Evolutionary conservation across 2,329 filamentous ascomycete species (phyloP).

Genomic region (Sclerotinia sclerotiorum): DNA sequence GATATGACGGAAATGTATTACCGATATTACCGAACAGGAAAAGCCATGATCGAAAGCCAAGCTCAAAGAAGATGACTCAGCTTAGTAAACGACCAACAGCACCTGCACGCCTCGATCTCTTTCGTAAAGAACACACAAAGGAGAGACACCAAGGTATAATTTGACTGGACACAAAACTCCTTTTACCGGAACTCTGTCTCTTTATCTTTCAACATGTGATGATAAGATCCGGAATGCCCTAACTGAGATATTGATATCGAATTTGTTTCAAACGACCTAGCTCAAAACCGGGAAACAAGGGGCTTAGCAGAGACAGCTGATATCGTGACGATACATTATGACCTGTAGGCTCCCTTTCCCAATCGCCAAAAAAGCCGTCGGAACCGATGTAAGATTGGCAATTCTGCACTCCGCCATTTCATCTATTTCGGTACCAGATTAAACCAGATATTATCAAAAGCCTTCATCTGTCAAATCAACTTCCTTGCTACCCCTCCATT

Average conservation of each 20-base stretch:
- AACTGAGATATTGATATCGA: not conserved
- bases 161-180: not conserved
- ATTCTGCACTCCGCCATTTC: not conserved
- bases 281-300: not conserved
- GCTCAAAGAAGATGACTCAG: not conserved
- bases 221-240: not conserved
- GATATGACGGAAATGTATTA: not conserved
- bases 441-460: conserved; percentile 5
- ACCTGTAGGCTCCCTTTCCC: not conserved
- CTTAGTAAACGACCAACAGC: not conserved
- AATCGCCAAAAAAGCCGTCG: not conserved
- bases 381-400: not conserved
- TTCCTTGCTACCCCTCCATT: conserved; percentile 12
- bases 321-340: not conserved
- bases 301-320: not conserved
- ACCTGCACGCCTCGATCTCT: not conserved
- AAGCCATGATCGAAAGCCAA: not conserved
- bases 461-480: not conserved
- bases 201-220: conserved; percentile 20
- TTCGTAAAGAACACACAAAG: not conserved
- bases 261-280: not conserved
- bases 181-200: not conserved
- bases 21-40: not conserved
- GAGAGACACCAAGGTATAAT: not conserved
- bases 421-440: not conserved